Base-by-base conservation (phyloP, 1,139 yeast species). In the Candida tetrigidarum region DNA sequence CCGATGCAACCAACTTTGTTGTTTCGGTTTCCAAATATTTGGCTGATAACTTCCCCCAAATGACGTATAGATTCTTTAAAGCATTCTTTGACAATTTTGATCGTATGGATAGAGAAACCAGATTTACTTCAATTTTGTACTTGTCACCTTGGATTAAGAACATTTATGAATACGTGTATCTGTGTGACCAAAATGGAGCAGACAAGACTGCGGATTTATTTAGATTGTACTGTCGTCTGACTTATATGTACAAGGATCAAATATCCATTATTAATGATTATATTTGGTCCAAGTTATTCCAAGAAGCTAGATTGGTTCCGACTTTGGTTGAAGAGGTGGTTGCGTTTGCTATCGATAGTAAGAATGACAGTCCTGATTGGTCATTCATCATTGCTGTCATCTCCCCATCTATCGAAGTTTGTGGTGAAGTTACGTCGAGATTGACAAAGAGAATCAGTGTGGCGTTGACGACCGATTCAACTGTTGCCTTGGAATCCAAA, bases 121-220 rank as follows among this genome's bases (percentile, higher is more conserved):
- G 64, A 43, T 53, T 71, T 37, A 63, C 69, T 47, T 77, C 83
- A 1, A 67, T 85, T 4, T 64, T 76, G 51, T 83, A 82, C 57
- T 69, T 84, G 10, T 74, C 89, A 1, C 92, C 95, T 2, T 90
- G 96, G 96, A 74, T 87, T n/a, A 77, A 76, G 28, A 86, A 89
- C 55, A 70, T 88, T 23, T 80, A 83, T 56, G 74, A 73, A 20
- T 64, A 80, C 53, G 82, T 88, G 11, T 84, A 74, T 55, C 58
- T 76, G 36, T 79, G 75, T 54, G 81, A 78, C 25, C 75, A 74
- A 30, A 69, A 66, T 48, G 95, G 96, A 0, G 76, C 81, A 1
- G 85, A 80, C 43, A 71, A 80, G 45, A 78, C 84, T 3, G 78
- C 86, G 0, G 81, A 80, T 38, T 64, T 89, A 9, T 73, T 89